Base-by-base conservation (phyloP, 257 asterid genomes). In the Solanum pennellii region DNA sequence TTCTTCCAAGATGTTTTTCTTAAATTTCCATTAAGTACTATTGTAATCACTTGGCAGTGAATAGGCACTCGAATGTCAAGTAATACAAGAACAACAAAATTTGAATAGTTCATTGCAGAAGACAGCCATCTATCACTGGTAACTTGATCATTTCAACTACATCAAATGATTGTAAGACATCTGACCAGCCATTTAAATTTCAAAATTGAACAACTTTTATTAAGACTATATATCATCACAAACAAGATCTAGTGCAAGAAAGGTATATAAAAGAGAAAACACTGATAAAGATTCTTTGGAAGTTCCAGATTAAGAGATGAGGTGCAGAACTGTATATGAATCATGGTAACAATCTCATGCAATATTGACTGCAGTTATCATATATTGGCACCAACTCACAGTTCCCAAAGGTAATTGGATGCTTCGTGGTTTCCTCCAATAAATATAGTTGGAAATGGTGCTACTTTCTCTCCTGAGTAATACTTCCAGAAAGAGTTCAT, bases 401-500 rank as follows among this genome's bases (percentile, higher is more conserved):
- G 83, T 93, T 97, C 99, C 98, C 99, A 97, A 20, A 97, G 92
- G 88, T 94, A 95, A 92, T 97, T 97, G 86, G 99, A 97, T 15
- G 99, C 99, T 91, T 97, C 99, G 80, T 97, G 98, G 87, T 97
- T 97, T 39, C 99, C 98, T 12, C 99, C 98, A 83, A 97, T 93
- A 88, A 97, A 97, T 89, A 97, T 91, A 85, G 99, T 97, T 83
- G 98, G 98, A 89, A 93, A 87, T 82, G 99, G 99, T 73, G 99
- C 98, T 72, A 80, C 93, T 92, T 95, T 97, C 91, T 97, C 98
- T 88, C 99, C 99, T 2, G 98, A 94, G 93, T 94, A 97, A 92
- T 97, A 97, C 92, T 93, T 97, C 96, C 98, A 94, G 89, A 97
- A 97, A 66, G 98, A 90, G 87, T 94, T 97, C 98, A 97, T 95